Base-by-base conservation (phyloP, 768 basidiomycete genomes). In the Auriscalpium orientale region DNA sequence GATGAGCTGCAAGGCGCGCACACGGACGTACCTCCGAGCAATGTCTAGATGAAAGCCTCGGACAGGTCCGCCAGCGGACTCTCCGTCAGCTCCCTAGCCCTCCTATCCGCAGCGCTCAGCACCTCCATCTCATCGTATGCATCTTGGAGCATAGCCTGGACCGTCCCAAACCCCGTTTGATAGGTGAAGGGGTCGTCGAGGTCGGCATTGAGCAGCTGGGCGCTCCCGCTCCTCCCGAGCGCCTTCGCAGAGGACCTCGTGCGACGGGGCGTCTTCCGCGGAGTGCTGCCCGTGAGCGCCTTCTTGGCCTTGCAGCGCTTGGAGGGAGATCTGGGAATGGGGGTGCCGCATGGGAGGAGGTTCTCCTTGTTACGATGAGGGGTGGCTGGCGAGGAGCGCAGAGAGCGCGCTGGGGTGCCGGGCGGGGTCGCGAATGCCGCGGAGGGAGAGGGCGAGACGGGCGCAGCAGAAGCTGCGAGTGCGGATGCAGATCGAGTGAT, bases 11-110 rank as follows among this genome's bases (percentile, higher is more conserved):
- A 28, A 28, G 28, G 28, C 28, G 4, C 4, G 28, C 28, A 28
- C 28, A 35, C 48, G 4, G 15, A 49, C 48, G 22, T 33, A 9
- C n/a, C 12, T 12, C 28, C 10, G 28, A n/a, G 13, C 7, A 7
- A 33, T n/a, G 20, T 16, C 7, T 16, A 33, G 21, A 35, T 20
- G 49, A 49, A 58, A 33, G 57, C 56, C 21, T 58, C 57, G 20
- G 57, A 49, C 20, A 58, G 40, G 34, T 58, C 57, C 22, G 48
- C 56, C 12, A 58, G 49, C 21, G 57, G 57, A 35, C 47, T 58
- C 34, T 58, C 57, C 18, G 57, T 58, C 22, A 58, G 49, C 35
- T 58, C 57, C 56, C 44, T 58, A 5, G 57, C 57, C 6, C 56
- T 36, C 4, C 36, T 13, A 33, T 58, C 33, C 13, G 55, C 56